Percentiles rank a stretch among this genome's conserved stretches.
Evolutionary conservation across 208 protist genomes (phyloP).

Genomic region (Tritrichomonas foetus): DNA sequence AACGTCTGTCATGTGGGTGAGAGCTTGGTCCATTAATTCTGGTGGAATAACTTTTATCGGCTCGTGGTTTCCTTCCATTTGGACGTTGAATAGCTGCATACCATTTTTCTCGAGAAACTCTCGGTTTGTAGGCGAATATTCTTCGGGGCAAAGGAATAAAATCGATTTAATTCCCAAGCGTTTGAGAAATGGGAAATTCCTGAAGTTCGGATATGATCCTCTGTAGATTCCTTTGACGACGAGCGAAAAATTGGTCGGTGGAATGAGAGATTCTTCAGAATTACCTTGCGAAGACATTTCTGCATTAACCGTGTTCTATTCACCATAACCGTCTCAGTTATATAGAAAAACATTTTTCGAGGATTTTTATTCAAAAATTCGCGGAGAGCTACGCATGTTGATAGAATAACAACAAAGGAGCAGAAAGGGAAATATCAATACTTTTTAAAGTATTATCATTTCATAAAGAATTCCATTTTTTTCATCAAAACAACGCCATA

Average conservation of each 20-base stretch:
- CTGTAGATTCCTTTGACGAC: slow-evolving; percentile 52
- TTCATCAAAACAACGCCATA: too few relatives aligned
- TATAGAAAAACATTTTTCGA: too few relatives aligned
- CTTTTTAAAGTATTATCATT: too few relatives aligned
- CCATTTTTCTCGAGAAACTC: slow-evolving; percentile 48
- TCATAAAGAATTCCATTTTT: too few relatives aligned
- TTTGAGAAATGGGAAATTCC: slow-evolving; percentile 52
- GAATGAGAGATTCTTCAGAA: slow-evolving; percentile 37
- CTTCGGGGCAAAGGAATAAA: slow-evolving; percentile 54
- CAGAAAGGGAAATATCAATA: too few relatives aligned
- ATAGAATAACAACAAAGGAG: too few relatives aligned
- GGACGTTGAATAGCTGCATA: slow-evolving; percentile 43
- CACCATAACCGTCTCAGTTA: too few relatives aligned
- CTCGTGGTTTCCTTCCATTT: slow-evolving; percentile 54
- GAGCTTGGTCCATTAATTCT: slow-evolving; percentile 41
- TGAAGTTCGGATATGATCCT: slow-evolving; percentile 50
- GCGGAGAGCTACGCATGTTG: too few relatives aligned
- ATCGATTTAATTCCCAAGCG: slow-evolving; percentile 46
- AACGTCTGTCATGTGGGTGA: slow-evolving; percentile 34
- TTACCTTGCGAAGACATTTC: too few relatives aligned
- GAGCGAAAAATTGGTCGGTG: slow-evolving; percentile 57
- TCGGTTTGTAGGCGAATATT: slow-evolving; percentile 49
- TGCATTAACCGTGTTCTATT: too few relatives aligned
- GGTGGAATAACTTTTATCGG: slow-evolving; percentile 53
- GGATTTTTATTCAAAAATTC: too few relatives aligned